phyloP scores from a whole-genome alignment of 805 yeast genomes.

The Torulaspora franciscae region DNA sequence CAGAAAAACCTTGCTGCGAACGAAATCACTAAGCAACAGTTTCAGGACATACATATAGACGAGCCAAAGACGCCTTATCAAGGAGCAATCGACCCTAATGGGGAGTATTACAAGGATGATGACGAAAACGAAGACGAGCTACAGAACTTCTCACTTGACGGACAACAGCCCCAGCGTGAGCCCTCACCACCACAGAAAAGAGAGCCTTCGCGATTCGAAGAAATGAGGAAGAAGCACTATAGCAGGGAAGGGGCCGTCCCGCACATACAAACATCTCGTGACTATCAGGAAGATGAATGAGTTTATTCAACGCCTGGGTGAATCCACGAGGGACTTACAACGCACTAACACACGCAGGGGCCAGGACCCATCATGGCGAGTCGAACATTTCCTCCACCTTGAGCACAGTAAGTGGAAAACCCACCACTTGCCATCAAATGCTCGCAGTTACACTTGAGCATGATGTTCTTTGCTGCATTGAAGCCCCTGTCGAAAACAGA shows the following conservation, averaged over 20 bases:
- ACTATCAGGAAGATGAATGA: conserved; percentile 31
- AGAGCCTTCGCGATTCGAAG: conserved; percentile 49
- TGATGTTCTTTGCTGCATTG: too few species aligned
- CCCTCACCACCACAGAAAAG: neutral
- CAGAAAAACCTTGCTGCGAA: conserved; percentile 64
- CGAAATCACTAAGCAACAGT: conserved; percentile 64
- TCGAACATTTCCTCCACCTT: too few species aligned
- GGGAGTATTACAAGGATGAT: conserved; percentile 72
- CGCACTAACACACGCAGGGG: too few species aligned
- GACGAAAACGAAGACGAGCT: conserved; percentile 49
- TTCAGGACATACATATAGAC: conserved; percentile 52
- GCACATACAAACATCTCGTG: conserved; percentile 20
- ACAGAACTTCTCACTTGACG: conserved; percentile 51
- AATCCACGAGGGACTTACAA: too few species aligned
- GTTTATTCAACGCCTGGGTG: neutral
- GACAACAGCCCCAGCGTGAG: neutral
- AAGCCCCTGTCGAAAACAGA: too few species aligned
- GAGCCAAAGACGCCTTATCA: conserved; percentile 96
- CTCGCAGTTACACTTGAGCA: too few species aligned
- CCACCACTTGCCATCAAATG: too few species aligned
- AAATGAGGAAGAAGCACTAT: conserved; percentile 75
- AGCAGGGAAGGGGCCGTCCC: conserved; percentile 47
- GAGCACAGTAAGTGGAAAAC: neutral
- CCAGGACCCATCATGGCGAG: too few species aligned
- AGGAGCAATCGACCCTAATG: conserved; percentile 78